Conservation (phyloP, 805 yeast species). For the Ogataea corticis region DNA sequence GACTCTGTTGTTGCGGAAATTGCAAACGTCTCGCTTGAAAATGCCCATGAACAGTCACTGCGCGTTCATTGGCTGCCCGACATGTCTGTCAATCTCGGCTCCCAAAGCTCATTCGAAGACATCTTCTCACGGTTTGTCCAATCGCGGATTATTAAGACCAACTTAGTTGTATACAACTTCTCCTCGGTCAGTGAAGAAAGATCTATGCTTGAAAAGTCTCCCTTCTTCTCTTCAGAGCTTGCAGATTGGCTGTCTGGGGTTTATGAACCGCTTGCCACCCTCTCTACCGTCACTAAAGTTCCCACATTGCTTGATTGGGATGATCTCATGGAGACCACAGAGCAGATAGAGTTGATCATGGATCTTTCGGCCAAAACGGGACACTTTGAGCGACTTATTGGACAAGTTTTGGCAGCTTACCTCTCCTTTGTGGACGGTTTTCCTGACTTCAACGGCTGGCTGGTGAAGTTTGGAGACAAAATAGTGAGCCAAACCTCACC, state of each 20-base stretch:
- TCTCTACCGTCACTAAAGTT: conserved; percentile 10
- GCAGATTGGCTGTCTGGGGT: conserved; percentile 25
- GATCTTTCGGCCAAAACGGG: conserved; percentile 6
- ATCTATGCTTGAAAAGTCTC: background rate
- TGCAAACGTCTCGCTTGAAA: background rate
- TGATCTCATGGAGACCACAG: conserved; percentile 14
- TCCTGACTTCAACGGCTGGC: conserved; percentile 23
- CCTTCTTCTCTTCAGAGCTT: conserved; percentile 12
- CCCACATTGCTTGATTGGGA: conserved; percentile 27
- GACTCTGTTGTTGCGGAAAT: background rate
- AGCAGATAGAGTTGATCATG: conserved; percentile 23
- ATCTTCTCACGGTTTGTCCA: conserved; percentile 23
- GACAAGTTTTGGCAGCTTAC: conserved; percentile 23
- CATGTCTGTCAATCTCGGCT: background rate
- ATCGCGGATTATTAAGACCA: conserved; percentile 22
- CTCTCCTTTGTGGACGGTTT: conserved; percentile 17
- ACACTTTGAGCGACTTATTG: conserved; percentile 10
- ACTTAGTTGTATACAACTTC: conserved; percentile 17
- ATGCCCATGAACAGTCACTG: background rate
- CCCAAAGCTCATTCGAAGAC: background rate
- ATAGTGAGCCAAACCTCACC: conserved; percentile 3
- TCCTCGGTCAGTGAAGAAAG: conserved; percentile 3
- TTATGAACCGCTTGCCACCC: conserved; percentile 23
- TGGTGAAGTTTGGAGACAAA: conserved; percentile 17
- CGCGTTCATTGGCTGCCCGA: conserved; percentile 4